Base-by-base conservation (phyloP, 352 stramenopile species). In the Globisporangium alternatum region DNA sequence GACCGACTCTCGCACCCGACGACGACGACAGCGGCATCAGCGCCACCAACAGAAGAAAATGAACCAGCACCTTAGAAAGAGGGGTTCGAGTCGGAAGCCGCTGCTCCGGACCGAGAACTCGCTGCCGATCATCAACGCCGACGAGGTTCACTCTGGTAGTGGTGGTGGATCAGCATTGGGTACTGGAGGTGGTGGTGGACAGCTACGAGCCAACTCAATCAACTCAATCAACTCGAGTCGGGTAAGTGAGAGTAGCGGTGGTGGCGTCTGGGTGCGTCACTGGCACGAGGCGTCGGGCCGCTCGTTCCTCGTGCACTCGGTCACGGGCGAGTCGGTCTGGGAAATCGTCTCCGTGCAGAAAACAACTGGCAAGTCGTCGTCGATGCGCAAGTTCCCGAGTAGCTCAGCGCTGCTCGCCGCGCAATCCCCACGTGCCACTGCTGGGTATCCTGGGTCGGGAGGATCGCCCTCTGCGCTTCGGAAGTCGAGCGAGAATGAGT, bases 251-350 rank as follows among this genome's bases (percentile, higher is more conserved):
- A 62, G 65, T 13, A 64, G 53, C 39, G 69, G 61, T 39, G 68
- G 47, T 33, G 73, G 67, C 15, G 67, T 76, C 6, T 93, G 85
- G 82, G 69, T 93, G 44, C 83, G 85, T 0, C 76, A 93, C 56
- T 81, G 68, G 69, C 78, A 91, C 53, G 72, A 84, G 0, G 64
- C 61, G 12, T 89, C 76, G 5, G 64, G 64, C 2, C 71, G 78
- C 7, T 67, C 81, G 1, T 92, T 88, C 61, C 75, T 93, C 12
- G 81, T 89, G 17, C 84, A 93, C 62, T 88, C 79, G 2, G 44
- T 87, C 39, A 91, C 85, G 0, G 71, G 76, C 4, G 83, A 91
- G 62, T 78, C 77, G 0, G 74, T 93, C 4, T 92, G 85, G 83
- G 85, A 92, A 59, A 83, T 86, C n/a, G 57, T 67, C 35, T 6